Evolutionary conservation across 345 rosid species (phyloP), one percentile per base, ranked within the genome.

Genomic region (Citrus medica): DNA sequence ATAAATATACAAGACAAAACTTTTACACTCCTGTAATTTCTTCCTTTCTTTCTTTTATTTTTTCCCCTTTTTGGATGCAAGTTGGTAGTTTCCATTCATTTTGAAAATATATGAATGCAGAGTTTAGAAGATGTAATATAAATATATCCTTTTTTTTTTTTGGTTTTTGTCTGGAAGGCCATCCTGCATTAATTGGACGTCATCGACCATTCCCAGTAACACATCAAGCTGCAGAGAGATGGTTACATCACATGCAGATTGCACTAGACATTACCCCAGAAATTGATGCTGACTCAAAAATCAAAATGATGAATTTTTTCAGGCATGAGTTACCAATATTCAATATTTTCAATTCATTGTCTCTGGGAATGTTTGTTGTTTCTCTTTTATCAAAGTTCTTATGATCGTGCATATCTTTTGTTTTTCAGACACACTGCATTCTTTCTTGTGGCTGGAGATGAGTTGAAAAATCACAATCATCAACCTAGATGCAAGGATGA

Each of bases 371-470:
- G 38, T 46, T 53, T 72, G 12, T 66, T 65, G 73, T 73, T 67
- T 67, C 33, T 38, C 22, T 63, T 66, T 22, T 48, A 60, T 65
- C 46, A 38, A 63, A 46, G 46, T 28, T 46, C 63, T 72, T 65
- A 51, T 16, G 42, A 35, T 63, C 19, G 33, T 38, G 24, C 51
- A 28, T 28, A 9, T 74, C 38, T 28, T 73, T 6, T 75, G 78
- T 63, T 65, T 76, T 74, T 71, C 87, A 92, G 98, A 88, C 98
- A 92, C 84, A 92, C 97, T 0, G 96, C 98, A 4, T 92, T 89
- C 88, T 92, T 92, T 84, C 97, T 94, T 40, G 98, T 94, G 79
- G 97, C 98, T 48, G 98, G 97, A 56, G 86, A 94, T 77, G 93
- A 94, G 82, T 69, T 94, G 89, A 91, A 94, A 90, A 86, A 84